A percentile compares a stretch with the other conserved stretches of the same genome.
phyloP scores from a whole-genome alignment of 345 rosid genomes.

The Rubroshorea leprosula region DNA sequence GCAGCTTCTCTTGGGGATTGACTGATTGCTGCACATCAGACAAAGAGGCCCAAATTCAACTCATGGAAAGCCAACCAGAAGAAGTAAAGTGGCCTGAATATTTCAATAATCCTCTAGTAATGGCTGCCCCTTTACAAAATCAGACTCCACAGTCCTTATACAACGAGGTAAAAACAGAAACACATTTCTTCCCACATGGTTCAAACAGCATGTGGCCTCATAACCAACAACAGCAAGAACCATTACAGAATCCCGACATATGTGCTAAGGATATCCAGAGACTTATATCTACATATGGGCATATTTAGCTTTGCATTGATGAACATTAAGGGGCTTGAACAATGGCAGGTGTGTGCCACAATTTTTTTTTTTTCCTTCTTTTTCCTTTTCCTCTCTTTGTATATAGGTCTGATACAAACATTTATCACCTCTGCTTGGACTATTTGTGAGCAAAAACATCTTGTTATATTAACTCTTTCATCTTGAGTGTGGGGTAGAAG shows the following conservation, averaged over 20 bases:
- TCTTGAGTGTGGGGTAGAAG: conserved; percentile 29
- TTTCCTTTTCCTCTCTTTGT: too few relatives aligned
- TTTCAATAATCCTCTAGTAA: conserved; percentile 38
- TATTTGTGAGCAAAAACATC: conserved; percentile 21
- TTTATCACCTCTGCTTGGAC: conserved; percentile 18
- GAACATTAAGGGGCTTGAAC: conserved; percentile 3
- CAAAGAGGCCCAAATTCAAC: conserved; percentile 33
- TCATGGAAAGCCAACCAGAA: conserved; percentile 29
- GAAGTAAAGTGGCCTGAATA: conserved; percentile 44
- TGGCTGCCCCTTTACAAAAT: conserved; percentile 56
- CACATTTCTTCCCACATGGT: conserved; percentile 35
- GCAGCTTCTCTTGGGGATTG: conserved; percentile 49
- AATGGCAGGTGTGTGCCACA: conserved; percentile 27
- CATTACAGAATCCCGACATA: conserved; percentile 23
- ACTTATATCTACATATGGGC: conserved; percentile 24
- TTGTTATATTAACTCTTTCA: conserved; percentile 6
- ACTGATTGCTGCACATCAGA: conserved; percentile 40
- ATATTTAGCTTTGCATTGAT: conserved; percentile 21
- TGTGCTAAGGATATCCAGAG: conserved; percentile 27
- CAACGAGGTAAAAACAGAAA: conserved; percentile 68
- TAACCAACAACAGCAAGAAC: conserved; percentile 45
- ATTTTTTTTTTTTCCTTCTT: conserved; percentile 3
- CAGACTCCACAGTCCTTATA: conserved; percentile 49
- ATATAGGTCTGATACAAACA: conserved; percentile 34
- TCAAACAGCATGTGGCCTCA: conserved; percentile 49